Conservation (phyloP, 768 basidiomycete species). For the Gautieria morchelliformis region DNA sequence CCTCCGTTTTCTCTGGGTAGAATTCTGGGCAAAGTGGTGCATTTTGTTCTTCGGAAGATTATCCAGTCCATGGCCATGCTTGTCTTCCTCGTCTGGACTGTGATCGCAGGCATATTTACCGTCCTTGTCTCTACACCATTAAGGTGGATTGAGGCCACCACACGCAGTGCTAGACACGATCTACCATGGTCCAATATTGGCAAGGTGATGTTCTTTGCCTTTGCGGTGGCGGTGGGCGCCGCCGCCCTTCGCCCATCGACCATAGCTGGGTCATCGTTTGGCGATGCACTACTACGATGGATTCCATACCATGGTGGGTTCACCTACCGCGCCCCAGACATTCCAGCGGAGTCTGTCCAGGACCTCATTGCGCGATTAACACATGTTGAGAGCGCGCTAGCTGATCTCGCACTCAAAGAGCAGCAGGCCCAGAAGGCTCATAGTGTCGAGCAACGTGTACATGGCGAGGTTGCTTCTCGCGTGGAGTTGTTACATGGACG, state of each 20-base stretch:
- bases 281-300: constrained; percentile 2
- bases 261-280: neutral
- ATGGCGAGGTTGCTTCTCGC: constrained; percentile 41
- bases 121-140: constrained; percentile 39
- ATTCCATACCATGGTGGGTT: constrained; percentile 16
- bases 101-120: constrained; percentile 41
- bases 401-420: constrained; percentile 36
- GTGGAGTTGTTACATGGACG: constrained; percentile 26
- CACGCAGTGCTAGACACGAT: constrained; percentile 5
- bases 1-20: constrained; percentile 37
- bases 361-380: constrained; percentile 57
- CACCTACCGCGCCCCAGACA: constrained; percentile 44
- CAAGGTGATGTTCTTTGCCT: constrained; percentile 35
- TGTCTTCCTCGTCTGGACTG: constrained; percentile 19
- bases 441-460: constrained; percentile 42
- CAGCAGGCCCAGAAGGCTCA: constrained; percentile 41
- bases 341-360: constrained; percentile 54
- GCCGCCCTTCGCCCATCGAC: constrained; percentile 23
- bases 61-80: constrained; percentile 14
- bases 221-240: constrained; percentile 37
- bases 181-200: constrained; percentile 15
- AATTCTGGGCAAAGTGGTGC: constrained; percentile 33
- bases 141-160: constrained; percentile 27
- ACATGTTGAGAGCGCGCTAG: constrained; percentile 53
- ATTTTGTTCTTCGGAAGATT: constrained; percentile 18